Evolutionary conservation across 2,329 filamentous ascomycete genomes (phyloP).

Genomic region (Penicillium sp.): DNA sequence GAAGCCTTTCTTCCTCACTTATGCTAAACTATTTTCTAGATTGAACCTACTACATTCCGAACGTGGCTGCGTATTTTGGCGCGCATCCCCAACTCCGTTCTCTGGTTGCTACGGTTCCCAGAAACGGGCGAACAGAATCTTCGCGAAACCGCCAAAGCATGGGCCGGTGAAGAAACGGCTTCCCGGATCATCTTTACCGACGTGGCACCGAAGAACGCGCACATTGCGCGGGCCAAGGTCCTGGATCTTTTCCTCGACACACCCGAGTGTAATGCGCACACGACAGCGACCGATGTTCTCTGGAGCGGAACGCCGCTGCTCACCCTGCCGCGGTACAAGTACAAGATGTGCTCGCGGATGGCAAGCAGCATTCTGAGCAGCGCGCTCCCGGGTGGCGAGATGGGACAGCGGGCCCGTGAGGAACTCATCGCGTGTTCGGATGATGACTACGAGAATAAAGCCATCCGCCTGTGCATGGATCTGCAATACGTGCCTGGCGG

Average conservation of each 20-base stretch:
- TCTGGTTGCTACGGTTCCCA: slow-evolving; percentile 97
- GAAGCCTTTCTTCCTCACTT: not conserved
- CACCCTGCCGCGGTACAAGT: slow-evolving; percentile 85
- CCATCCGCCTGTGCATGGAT: slow-evolving; percentile 65
- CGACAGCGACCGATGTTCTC: slow-evolving; percentile 91
- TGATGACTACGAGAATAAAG: slow-evolving; percentile 78
- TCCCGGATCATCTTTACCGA: slow-evolving; percentile 91
- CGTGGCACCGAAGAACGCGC: slow-evolving; percentile 90
- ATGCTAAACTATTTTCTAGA: slow-evolving; percentile 55
- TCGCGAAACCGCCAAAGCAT: slow-evolving; percentile 73
- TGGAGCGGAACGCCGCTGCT: slow-evolving; percentile 95
- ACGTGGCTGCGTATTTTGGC: slow-evolving; percentile 92
- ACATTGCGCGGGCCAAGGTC: slow-evolving; percentile 87
- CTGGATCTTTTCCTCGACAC: slow-evolving; percentile 97
- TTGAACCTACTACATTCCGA: slow-evolving; percentile 94
- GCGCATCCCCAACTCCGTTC: slow-evolving; percentile 78
- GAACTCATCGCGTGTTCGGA: slow-evolving; percentile 81
- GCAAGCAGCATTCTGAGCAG: slow-evolving; percentile 91
- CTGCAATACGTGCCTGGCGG: slow-evolving; percentile 58
- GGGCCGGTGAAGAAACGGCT: slow-evolving; percentile 85
- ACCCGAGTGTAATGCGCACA: slow-evolving; percentile 97
- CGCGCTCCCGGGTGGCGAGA: slow-evolving; percentile 71
- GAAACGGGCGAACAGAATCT: slow-evolving; percentile 89
- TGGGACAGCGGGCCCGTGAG: slow-evolving; percentile 66
- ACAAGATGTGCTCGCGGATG: slow-evolving; percentile 99